Percentiles rank a stretch among this genome's conserved stretches.
Conservation (phyloP, 352 stramenopile genomes). For the Globisporangium splendens region DNA sequence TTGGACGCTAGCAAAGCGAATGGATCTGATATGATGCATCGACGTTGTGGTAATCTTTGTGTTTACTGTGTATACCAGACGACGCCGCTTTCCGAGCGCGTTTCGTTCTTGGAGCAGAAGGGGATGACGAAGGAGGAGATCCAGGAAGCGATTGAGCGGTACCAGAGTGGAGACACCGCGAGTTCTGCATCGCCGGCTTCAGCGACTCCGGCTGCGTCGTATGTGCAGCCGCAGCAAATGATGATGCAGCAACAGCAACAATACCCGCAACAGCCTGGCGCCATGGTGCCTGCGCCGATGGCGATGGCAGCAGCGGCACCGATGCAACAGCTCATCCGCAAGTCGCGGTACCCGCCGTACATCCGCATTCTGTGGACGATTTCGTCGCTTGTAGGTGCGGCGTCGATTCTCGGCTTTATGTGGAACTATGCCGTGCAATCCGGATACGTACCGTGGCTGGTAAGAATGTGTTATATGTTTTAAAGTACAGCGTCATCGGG, state of each 20-base stretch:
- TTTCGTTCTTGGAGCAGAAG: slow-evolving; percentile 79
- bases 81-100: slow-evolving; percentile 70
- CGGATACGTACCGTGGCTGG: slow-evolving; percentile 64
- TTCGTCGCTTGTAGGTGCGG: slow-evolving; percentile 64
- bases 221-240: slow-evolving; percentile 10
- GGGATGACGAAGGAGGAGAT: slow-evolving; percentile 81
- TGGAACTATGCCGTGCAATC: slow-evolving; percentile 77
- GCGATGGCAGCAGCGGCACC: slow-evolving; percentile 43
- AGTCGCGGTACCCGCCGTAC: slow-evolving; percentile 44
- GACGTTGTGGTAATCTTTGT: slow-evolving; percentile 4
- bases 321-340: slow-evolving; percentile 38
- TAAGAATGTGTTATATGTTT: slow-evolving; percentile 14
- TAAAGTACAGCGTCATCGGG: not conserved
- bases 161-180: slow-evolving; percentile 29
- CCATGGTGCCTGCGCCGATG: slow-evolving; percentile 34
- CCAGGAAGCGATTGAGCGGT: slow-evolving; percentile 68
- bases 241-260: slow-evolving; percentile 7
- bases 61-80: slow-evolving; percentile 15
- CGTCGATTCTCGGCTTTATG: slow-evolving; percentile 65
- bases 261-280: slow-evolving; percentile 9
- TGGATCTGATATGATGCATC: not conserved
- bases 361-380: slow-evolving; percentile 64
- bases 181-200: not conserved
- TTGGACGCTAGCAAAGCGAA: not conserved
- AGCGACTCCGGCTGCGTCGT: slow-evolving; percentile 1